A percentile compares a stretch with the other conserved stretches of the same genome.
Evolutionary conservation across 2,329 filamentous ascomycete species (phyloP).

Genomic region (Penicillium sclerotigenum): DNA sequence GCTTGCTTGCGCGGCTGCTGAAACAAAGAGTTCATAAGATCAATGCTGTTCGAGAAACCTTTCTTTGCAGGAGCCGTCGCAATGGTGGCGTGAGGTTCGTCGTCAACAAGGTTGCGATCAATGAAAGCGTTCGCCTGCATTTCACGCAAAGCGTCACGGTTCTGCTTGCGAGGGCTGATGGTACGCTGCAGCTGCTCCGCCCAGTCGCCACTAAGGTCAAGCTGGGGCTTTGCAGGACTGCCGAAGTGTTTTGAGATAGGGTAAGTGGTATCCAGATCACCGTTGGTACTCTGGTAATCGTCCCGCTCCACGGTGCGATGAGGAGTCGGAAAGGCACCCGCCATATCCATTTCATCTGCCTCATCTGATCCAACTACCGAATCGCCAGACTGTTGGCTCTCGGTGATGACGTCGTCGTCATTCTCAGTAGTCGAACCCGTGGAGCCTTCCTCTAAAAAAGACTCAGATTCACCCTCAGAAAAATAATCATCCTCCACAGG

Average conservation of each 20-base stretch:
- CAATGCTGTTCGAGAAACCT: constrained; percentile 83
- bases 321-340: constrained; percentile 71
- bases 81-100: constrained; percentile 33
- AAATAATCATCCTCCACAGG: constrained; percentile 53
- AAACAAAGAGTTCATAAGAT: constrained; percentile 93
- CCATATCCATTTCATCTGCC: constrained; percentile 78
- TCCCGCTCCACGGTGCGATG: constrained; percentile 74
- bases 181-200: constrained; percentile 90
- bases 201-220: constrained; percentile 75
- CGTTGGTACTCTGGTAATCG: constrained; percentile 47
- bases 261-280: constrained; percentile 49
- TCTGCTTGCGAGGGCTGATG: constrained; percentile 88
- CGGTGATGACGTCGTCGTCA: constrained; percentile 51
- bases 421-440: constrained; percentile 70
- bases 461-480: constrained; percentile 50
- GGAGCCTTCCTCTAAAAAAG: constrained; percentile 94
- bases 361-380: constrained; percentile 61
- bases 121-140: constrained; percentile 60
- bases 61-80: constrained; percentile 42
- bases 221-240: constrained; percentile 55
- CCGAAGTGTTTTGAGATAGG: constrained; percentile 32
- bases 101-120: constrained; percentile 39
- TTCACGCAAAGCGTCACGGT: constrained; percentile 69
- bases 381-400: constrained; percentile 56
- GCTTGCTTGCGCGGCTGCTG: constrained; percentile 59